Percentiles rank a stretch among this genome's conserved stretches.
Evolutionary conservation across 306 rosid species (phyloP).

Genomic region (Hippophae gyantsensis): DNA sequence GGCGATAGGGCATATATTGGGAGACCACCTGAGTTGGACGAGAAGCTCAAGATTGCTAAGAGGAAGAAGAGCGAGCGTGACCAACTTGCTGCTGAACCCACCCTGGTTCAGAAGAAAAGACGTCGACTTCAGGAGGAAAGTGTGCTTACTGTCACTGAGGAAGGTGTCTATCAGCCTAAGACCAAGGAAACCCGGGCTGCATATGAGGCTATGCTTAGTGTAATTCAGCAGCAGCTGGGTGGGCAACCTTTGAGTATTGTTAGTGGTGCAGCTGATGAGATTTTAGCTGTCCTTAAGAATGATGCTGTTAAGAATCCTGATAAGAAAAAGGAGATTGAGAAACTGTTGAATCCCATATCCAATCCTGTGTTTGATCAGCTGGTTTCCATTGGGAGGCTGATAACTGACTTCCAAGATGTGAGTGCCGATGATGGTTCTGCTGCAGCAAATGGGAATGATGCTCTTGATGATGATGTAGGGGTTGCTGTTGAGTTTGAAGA

Average conservation of each 20-base stretch:
- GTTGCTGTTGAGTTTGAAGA: constrained; percentile 95
- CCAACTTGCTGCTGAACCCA: constrained; percentile 26
- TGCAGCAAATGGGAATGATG: constrained; percentile 48
- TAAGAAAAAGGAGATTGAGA: constrained; percentile 88
- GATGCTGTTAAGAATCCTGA: constrained; percentile 50
- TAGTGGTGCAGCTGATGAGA: constrained; percentile 81
- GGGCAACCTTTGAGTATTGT: constrained; percentile 78
- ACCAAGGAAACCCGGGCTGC: constrained; percentile 91
- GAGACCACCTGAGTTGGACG: constrained; percentile 62
- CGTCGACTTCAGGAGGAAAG: constrained; percentile 72
- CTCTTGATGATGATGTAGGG: constrained; percentile 78
- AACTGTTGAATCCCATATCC: constrained; percentile 54
- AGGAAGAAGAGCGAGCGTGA: constrained; percentile 65
- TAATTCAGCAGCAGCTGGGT: constrained; percentile 77
- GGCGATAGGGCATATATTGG: constrained; percentile 73
- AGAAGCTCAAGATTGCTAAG: constrained; percentile 55
- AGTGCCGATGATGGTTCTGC: constrained; percentile 42
- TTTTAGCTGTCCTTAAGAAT: constrained; percentile 61
- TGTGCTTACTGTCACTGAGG: constrained; percentile 63
- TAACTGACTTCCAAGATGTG: constrained; percentile 78
- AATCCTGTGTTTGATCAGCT: constrained; percentile 47
- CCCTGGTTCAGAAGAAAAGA: constrained; percentile 41
- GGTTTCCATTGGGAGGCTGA: constrained; percentile 63
- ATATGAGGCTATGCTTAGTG: constrained; percentile 86
- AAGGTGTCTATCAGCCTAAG: constrained; percentile 78